Percentiles rank a stretch among this genome's conserved stretches.
Evolutionary conservation across 192 early-diverging fungal species (phyloP).

Genomic region (Funneliformis mosseae): DNA sequence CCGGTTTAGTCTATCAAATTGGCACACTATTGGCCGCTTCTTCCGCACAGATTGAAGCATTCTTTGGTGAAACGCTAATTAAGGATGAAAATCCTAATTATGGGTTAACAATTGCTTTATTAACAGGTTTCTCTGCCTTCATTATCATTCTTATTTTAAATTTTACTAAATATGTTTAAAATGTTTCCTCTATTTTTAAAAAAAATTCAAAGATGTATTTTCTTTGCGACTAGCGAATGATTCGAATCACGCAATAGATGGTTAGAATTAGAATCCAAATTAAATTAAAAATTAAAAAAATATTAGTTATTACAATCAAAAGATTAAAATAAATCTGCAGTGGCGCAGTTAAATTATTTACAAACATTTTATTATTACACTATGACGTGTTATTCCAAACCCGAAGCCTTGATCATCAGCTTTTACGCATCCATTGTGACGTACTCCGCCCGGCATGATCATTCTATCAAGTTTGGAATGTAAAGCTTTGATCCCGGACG

Average conservation of each 20-base stretch:
- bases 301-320: too few species aligned
- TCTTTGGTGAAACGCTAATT: conserved; percentile 40
- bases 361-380: too few species aligned
- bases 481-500: conserved; percentile 39
- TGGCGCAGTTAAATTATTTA: too few species aligned
- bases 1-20: conserved; percentile 75
- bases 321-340: too few species aligned
- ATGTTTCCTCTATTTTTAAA: too few species aligned
- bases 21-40: conserved; percentile 68
- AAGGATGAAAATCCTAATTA: conserved; percentile 48
- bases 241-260: too few species aligned
- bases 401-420: conserved; percentile 42
- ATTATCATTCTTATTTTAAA: background rate
- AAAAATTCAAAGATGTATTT: too few species aligned
- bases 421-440: conserved; percentile 49
- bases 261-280: too few species aligned
- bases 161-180: background rate
- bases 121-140: conserved; percentile 18
- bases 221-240: too few species aligned
- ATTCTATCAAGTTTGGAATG: conserved; percentile 40
- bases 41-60: conserved; percentile 59
- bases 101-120: conserved; percentile 58
- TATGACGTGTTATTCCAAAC: too few species aligned
- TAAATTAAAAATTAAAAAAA: too few species aligned
- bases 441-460: conserved; percentile 39